Percentiles rank a stretch among this genome's conserved stretches.
These are phyloP conservation scores for Eucalyptus virginea DNA, from an alignment of 345 rosid species.

Conservation along the genomic window DNA sequence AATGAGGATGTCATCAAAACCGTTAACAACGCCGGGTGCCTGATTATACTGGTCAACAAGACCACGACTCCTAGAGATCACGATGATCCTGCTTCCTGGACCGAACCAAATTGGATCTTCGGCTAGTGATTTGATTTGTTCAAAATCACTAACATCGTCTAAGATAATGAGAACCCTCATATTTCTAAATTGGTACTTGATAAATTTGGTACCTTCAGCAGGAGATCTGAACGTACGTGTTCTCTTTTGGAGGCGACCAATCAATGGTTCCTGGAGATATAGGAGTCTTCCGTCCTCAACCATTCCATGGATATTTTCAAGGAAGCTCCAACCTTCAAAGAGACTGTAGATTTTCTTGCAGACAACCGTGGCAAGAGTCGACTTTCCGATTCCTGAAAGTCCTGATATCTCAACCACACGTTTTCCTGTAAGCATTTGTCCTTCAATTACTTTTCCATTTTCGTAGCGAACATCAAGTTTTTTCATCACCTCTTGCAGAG, in stretches of 20 bases:
- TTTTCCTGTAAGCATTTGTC: background rate
- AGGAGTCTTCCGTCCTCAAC: background rate
- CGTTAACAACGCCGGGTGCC: accelerated
- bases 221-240: accelerated
- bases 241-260: too few species aligned
- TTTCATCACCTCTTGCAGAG: background rate
- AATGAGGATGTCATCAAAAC: too few species aligned
- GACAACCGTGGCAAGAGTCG: background rate
- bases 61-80: accelerated
- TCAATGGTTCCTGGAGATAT: too few species aligned
- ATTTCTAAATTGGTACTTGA: too few species aligned
- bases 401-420: background rate
- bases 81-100: too few species aligned
- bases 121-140: too few species aligned
- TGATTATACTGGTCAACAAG: too few species aligned
- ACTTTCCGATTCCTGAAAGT: background rate
- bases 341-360: background rate
- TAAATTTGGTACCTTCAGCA: too few species aligned
- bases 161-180: too few species aligned
- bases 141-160: too few species aligned
- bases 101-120: too few species aligned
- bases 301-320: too few species aligned
- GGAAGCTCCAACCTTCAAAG: background rate
- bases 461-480: background rate
- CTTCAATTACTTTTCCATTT: background rate